A percentile compares a stretch with the other conserved stretches of the same genome.
Conservation (phyloP, 2,329 filamentous ascomycete species). For the Ophiosphaerella korrae region DNA sequence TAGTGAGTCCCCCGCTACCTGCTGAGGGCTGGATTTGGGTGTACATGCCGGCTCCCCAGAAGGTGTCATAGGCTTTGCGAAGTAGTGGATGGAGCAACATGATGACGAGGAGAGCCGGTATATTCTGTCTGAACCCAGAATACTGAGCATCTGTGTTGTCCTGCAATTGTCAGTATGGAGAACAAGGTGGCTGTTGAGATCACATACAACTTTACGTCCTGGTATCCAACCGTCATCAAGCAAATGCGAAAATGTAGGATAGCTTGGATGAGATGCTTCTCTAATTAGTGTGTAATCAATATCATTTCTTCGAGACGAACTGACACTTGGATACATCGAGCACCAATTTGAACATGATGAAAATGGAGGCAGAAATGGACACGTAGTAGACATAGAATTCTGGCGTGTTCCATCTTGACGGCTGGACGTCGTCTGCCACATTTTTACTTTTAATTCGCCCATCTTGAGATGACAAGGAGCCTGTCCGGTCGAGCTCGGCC, state of each 20-base stretch:
- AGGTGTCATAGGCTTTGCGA: conserved; percentile 70
- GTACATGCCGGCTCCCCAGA: conserved; percentile 51
- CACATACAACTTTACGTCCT: conserved; percentile 79
- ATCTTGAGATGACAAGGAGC: conserved; percentile 33
- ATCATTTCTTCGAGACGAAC: conserved; percentile 2
- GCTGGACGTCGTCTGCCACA: conserved; percentile 54
- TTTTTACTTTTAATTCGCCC: conserved; percentile 27
- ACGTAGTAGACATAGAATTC: conserved; percentile 86
- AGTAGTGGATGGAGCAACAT: conserved; percentile 79
- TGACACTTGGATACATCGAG: conserved; percentile 83
- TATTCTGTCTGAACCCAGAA: conserved; percentile 78
- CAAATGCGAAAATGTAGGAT: conserved; percentile 71
- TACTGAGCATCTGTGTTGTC: conserved; percentile 93
- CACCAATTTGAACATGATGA: conserved; percentile 89
- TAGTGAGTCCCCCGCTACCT: conserved; percentile 40
- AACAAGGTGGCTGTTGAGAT: background rate
- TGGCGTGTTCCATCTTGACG: conserved; percentile 80
- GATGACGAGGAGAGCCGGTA: conserved; percentile 78
- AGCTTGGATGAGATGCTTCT: conserved; percentile 79
- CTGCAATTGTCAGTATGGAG: conserved; percentile 49
- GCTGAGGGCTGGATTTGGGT: conserved; percentile 49
- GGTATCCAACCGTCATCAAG: conserved; percentile 88
- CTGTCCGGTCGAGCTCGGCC: conserved; percentile 38
- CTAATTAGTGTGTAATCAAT: conserved; percentile 6
- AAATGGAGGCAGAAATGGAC: conserved; percentile 69